Evolutionary conservation across 352 stramenopile genomes (phyloP).

Genomic region (Phytopythium litorale): DNA sequence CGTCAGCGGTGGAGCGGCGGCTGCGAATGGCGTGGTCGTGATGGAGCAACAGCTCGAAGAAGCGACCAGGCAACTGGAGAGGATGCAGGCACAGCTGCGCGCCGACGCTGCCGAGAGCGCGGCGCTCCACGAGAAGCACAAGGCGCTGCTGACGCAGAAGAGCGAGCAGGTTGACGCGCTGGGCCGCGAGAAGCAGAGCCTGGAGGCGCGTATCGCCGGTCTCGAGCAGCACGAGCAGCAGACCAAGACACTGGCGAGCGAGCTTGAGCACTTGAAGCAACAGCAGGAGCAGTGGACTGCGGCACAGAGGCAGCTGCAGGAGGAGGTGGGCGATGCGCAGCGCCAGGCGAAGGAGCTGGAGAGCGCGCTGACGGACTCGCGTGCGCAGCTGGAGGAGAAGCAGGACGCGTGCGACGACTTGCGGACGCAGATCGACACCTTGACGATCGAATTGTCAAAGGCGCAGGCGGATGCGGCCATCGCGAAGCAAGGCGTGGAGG

Average conservation of each 20-base stretch:
- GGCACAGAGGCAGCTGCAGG: conserved; percentile 27
- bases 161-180: conserved; percentile 7
- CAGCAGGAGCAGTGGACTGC: conserved; percentile 12
- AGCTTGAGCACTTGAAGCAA: conserved; percentile 4
- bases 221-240: conserved; percentile 1
- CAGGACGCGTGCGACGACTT: conserved; percentile 14
- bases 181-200: conserved; percentile 12
- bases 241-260: background rate
- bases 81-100: conserved; percentile 36
- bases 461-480: conserved; percentile 12
- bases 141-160: conserved; percentile 18
- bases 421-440: conserved; percentile 10
- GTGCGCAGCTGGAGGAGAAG: conserved; percentile 9
- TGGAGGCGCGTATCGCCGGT: conserved; percentile 2
- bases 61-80: conserved; percentile 33
- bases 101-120: conserved; percentile 14
- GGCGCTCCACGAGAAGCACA: conserved; percentile 22
- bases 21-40: conserved; percentile 4
- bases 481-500: conserved; percentile 9
- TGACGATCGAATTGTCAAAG: conserved; percentile 8
- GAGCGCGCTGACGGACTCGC: conserved; percentile 25
- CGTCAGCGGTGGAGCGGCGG: background rate
- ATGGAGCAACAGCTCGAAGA: conserved; percentile 34
- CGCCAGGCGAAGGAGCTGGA: conserved; percentile 26
- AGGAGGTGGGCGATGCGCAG: conserved; percentile 27